Evolutionary conservation across 1,284 basidiomycete genomes (phyloP), one percentile per base, ranked within the genome.

Genomic region (Puccinia polysora): DNA sequence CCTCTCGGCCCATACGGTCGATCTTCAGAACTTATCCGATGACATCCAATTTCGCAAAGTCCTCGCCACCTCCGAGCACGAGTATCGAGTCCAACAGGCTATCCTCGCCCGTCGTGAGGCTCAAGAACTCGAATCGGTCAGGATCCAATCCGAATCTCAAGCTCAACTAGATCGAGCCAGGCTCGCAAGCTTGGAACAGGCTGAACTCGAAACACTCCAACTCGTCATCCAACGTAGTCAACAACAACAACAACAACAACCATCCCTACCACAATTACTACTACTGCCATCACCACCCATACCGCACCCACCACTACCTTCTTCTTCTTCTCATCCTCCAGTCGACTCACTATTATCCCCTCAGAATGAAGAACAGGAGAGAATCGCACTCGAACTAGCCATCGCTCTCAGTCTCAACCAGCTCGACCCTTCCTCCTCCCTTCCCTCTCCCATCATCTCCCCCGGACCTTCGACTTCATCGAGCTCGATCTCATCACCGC

Each of bases 361-460:
- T 3, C 34, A 40, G n/a, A 58, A 58, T 25, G 34, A 58, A 12
- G 7, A 65, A 8, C 15, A 65, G 36, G 64, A 65, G 40, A 28
- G 38, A 40, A 6, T 50, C 18, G 30, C 45, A n/a, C 18, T 65
- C n/a, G 34, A 65, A 55, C 50, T 65, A 4, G 64, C 64, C 20
- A 14, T 65, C 32, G 49, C 64, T 14, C 49, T 65, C 49, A 65
- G 64, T 28, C 34, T 65, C 0, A 18, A 55, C 53, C 28, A 20
- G 4, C 6, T 63, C 59, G n/a, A 18, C n/a, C 14, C 23, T 6
- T n/a, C 18, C 38, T 20, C 34, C 30, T 38, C 10, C 56, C 34
- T 40, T 40, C 56, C 36, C 15, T n/a, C n/a, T n/a, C n/a, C n/a
- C n/a, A n/a, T n/a, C n/a, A n/a, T n/a, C n/a, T n/a, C n/a, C n/a